Percentiles rank a stretch among this genome's conserved stretches.
phyloP scores from a whole-genome alignment of 2,329 filamentous ascomycete species.

The Fusarium proliferatum region DNA sequence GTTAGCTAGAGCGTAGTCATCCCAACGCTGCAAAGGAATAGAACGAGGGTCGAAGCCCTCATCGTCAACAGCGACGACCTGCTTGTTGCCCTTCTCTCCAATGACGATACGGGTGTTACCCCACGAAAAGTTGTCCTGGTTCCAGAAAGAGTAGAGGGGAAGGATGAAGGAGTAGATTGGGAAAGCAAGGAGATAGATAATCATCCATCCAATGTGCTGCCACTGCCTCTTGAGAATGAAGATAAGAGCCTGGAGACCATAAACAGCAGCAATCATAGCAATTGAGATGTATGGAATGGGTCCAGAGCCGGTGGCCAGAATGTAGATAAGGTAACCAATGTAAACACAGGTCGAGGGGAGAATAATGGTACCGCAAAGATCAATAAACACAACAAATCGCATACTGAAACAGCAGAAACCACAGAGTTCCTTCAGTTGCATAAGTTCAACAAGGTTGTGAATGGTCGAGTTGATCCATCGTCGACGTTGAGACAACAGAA shows the following conservation, averaged over 20 bases:
- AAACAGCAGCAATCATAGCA: slow-evolving; percentile 88
- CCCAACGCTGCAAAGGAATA: slow-evolving; percentile 95
- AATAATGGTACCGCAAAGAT: slow-evolving; percentile 91
- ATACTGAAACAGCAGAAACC: slow-evolving; percentile 99
- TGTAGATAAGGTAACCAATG: slow-evolving; percentile 87
- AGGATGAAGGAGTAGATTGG: slow-evolving; percentile 93
- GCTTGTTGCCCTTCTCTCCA: slow-evolving; percentile 90
- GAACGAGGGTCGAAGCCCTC: slow-evolving; percentile 91
- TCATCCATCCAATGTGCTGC: slow-evolving; percentile 99
- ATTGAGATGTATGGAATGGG: slow-evolving; percentile 89
- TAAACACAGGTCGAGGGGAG: slow-evolving; percentile 90
- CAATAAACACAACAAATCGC: slow-evolving; percentile 95
- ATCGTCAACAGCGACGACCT: slow-evolving; percentile 86
- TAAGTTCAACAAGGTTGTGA: slow-evolving; percentile 92
- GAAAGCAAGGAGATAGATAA: slow-evolving; percentile 96
- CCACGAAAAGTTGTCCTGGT: slow-evolving; percentile 99
- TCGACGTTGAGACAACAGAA: slow-evolving; percentile 95
- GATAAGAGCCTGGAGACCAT: slow-evolving; percentile 94
- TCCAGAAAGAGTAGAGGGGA: slow-evolving; percentile 99
- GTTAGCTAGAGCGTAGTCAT: slow-evolving; percentile 90
- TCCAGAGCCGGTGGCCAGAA: slow-evolving; percentile 73
- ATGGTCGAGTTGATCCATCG: slow-evolving; percentile 99
- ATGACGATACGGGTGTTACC: slow-evolving; percentile 98
- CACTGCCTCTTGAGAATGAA: slow-evolving; percentile 98
- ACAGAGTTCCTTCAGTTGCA: slow-evolving; percentile 92